Evolutionary conservation across 371 early-diverging fungal species (phyloP).

Genomic region (Mortierella sp.): DNA sequence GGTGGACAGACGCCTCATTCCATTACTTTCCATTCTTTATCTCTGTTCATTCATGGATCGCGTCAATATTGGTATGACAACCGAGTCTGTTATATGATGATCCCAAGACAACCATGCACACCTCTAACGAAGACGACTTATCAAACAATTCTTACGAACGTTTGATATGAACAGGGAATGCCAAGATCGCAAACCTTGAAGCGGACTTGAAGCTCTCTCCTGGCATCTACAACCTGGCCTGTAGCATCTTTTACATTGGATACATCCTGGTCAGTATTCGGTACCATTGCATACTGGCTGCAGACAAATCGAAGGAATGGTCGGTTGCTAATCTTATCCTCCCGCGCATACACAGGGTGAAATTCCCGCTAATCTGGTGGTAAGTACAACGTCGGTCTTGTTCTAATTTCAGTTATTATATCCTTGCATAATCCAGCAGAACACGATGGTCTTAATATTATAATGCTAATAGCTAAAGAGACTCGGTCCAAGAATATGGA

Average conservation of each 20-base stretch:
- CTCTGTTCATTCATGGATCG: slow-evolving; percentile 68
- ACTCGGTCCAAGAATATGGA: slow-evolving; percentile 64
- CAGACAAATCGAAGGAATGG: background rate
- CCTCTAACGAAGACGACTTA: too few species aligned
- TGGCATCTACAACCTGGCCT: slow-evolving; percentile 67
- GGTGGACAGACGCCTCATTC: slow-evolving; percentile 59
- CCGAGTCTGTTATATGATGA: too few species aligned
- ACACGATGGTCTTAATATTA: too few species aligned
- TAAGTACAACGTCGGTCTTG: slow-evolving; percentile 3
- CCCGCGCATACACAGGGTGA: slow-evolving; percentile 13
- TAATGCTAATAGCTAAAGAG: slow-evolving; percentile 44
- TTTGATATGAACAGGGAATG: slow-evolving; percentile 29
- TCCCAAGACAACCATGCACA: too few species aligned
- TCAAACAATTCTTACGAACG: too few species aligned
- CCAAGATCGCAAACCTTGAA: slow-evolving; percentile 58
- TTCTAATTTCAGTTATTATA: background rate
- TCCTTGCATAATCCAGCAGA: too few species aligned
- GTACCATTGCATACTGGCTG: slow-evolving; percentile 13
- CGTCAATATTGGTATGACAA: slow-evolving; percentile 64
- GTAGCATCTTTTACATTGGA: slow-evolving; percentile 80
- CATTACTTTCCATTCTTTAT: slow-evolving; percentile 63
- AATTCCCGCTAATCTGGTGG: slow-evolving; percentile 30
- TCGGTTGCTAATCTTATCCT: too few species aligned
- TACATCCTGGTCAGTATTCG: slow-evolving; percentile 63
- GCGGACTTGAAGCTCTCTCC: slow-evolving; percentile 60